These are phyloP conservation scores for Boletus subparvulus DNA, from an alignment of 768 basidiomycete genomes.

Conservation along the genomic window DNA sequence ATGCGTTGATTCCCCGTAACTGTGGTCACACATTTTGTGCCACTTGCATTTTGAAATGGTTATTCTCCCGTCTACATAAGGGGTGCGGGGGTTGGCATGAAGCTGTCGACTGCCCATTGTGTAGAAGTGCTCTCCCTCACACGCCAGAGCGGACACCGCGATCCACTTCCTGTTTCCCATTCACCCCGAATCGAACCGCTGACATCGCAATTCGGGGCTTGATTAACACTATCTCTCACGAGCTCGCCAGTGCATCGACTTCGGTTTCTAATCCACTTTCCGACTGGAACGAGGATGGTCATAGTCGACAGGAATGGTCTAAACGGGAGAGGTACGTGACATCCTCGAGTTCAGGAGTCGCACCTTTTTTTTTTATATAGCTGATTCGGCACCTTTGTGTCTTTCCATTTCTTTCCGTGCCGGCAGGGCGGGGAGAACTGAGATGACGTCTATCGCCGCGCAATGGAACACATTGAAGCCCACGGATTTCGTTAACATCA, in stretches of 20 bases:
- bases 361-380: not conserved
- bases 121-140: slow-evolving; percentile 52
- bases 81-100: slow-evolving; percentile 69
- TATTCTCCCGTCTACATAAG: slow-evolving; percentile 63
- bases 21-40: slow-evolving; percentile 74
- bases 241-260: slow-evolving; percentile 32
- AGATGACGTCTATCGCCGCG: slow-evolving; percentile 50
- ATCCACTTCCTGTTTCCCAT: slow-evolving; percentile 52
- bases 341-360: slow-evolving; percentile 23
- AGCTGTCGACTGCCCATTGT: slow-evolving; percentile 65
- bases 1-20: slow-evolving; percentile 48
- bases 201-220: slow-evolving; percentile 52
- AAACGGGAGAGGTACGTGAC: slow-evolving; percentile 49
- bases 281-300: slow-evolving; percentile 55
- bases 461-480: slow-evolving; percentile 51
- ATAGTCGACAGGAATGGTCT: slow-evolving; percentile 54
- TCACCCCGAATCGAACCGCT: slow-evolving; percentile 60
- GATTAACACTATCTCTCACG: slow-evolving; percentile 49
- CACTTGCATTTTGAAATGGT: slow-evolving; percentile 65
- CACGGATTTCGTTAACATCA: slow-evolving; percentile 54
- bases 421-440: slow-evolving; percentile 52
- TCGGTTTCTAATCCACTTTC: slow-evolving; percentile 37
- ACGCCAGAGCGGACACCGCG: slow-evolving; percentile 56
- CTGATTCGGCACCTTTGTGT: slow-evolving; percentile 8
- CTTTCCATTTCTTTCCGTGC: slow-evolving; percentile 1